These are phyloP conservation scores for Bacidia rubella DNA, from an alignment of 495 filamentous ascomycete genomes.

Conservation along the genomic window DNA sequence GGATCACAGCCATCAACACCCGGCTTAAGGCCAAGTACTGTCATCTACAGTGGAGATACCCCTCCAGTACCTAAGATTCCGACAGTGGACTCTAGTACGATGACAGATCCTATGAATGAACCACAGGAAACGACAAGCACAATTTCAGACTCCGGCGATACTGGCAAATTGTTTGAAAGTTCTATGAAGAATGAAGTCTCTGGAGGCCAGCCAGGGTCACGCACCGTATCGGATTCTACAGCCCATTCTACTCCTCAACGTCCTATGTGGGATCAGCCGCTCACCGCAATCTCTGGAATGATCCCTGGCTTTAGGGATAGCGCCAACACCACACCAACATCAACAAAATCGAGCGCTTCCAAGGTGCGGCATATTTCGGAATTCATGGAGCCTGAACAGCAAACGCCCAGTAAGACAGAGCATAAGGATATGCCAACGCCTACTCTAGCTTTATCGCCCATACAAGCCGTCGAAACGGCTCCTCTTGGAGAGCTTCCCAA, in stretches of 20 bases:
- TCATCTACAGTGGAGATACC: conserved; percentile 14
- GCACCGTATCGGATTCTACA: conserved; percentile 9
- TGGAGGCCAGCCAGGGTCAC: neutral
- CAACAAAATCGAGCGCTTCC: conserved; percentile 13
- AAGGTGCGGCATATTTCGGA: conserved; percentile 3
- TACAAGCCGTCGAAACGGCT: conserved; percentile 30
- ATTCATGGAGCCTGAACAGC: too few species aligned
- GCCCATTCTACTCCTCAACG: conserved; percentile 13
- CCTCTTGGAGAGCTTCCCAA: conserved; percentile 21
- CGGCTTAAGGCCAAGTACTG: conserved; percentile 14
- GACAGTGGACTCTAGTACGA: conserved; percentile 73
- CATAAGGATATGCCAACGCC: neutral
- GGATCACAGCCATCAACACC: conserved; percentile 32
- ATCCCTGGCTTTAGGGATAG: conserved; percentile 18
- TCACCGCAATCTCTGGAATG: conserved; percentile 14
- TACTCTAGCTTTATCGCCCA: conserved; percentile 24
- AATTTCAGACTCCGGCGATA: conserved; percentile 24
- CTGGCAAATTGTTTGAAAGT: conserved; percentile 5
- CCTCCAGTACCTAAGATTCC: conserved; percentile 26
- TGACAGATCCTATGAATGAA: conserved; percentile 96
- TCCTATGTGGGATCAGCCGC: conserved; percentile 20
- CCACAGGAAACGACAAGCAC: conserved; percentile 31
- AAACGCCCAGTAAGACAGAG: neutral
- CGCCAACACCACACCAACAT: conserved; percentile 16
- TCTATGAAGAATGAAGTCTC: conserved; percentile 3